These are phyloP conservation scores for Spencermartinsiella ligniputridi DNA, from an alignment of 1,139 yeast genomes.

Conservation along the genomic window DNA sequence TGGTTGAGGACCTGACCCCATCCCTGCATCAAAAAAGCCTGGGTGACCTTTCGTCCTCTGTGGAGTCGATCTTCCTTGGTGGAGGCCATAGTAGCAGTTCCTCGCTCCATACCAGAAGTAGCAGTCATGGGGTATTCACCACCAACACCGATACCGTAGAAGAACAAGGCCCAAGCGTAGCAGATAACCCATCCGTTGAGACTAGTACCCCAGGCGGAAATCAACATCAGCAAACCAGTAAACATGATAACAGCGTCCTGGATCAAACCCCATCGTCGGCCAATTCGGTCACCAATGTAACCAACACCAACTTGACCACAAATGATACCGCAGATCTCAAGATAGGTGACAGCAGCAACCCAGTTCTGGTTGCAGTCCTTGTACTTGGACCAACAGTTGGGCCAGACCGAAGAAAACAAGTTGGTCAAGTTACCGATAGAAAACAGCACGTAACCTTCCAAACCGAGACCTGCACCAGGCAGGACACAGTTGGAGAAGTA, in stretches of 20 bases:
- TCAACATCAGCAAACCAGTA: conserved; percentile 74
- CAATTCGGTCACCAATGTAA: conserved; percentile 73
- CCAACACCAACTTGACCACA: conserved; percentile 90
- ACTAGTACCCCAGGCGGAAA: conserved; percentile 42
- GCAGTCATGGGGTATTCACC: conserved; percentile 99
- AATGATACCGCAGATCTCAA: conserved; percentile 72
- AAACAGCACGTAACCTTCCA: conserved; percentile 38
- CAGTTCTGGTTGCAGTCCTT: conserved; percentile 33
- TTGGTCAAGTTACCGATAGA: conserved; percentile 36
- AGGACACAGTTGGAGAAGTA: conserved; percentile 35
- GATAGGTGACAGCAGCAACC: conserved; percentile 33
- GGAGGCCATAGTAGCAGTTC: conserved; percentile 28
- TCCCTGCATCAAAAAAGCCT: conserved; percentile 41
- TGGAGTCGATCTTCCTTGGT: conserved; percentile 35
- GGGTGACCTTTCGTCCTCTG: conserved; percentile 39
- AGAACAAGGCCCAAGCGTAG: conserved; percentile 62
- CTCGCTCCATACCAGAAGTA: conserved; percentile 38
- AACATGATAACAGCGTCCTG: conserved; percentile 39
- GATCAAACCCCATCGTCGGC: conserved; percentile 73
- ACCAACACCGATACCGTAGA: conserved; percentile 85
- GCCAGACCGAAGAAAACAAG: conserved; percentile 34
- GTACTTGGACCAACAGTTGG: conserved; percentile 34
- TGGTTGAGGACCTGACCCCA: conserved; percentile 43
- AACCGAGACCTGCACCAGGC: conserved; percentile 37
- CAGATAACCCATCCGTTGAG: conserved; percentile 43